phyloP scores from a whole-genome alignment of 257 asterid species.

The Vinca minor region DNA sequence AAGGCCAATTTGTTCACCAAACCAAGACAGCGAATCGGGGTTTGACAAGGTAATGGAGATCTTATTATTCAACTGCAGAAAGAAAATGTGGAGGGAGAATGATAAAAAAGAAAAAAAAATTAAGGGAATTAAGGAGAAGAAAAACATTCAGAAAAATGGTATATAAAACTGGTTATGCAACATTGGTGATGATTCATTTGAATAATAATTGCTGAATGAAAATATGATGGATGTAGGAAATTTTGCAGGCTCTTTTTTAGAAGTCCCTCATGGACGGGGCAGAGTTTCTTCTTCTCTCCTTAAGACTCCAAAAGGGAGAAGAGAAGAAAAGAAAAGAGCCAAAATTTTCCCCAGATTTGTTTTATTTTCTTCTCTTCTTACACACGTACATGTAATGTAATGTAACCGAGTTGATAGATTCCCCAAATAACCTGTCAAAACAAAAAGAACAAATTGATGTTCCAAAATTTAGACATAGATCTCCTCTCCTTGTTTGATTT shows the following conservation, averaged over 20 bases:
- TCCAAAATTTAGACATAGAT: no score
- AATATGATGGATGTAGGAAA: not conserved
- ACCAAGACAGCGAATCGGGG: not conserved
- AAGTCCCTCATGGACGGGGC: conserved; percentile 37
- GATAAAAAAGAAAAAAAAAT: not conserved
- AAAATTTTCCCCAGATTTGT: conserved; percentile 16
- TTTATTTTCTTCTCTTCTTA: conserved; percentile 22
- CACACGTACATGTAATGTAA: no score
- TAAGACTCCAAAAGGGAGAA: conserved; percentile 31
- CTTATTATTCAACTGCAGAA: not conserved
- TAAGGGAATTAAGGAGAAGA: not conserved
- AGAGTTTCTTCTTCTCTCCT: conserved; percentile 53
- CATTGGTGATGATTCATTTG: not conserved
- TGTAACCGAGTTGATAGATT: no score
- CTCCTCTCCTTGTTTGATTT: no score
- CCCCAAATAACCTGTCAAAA: no score
- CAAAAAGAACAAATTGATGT: no score
- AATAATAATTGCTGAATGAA: conserved; percentile 1
- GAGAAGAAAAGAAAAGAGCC: conserved; percentile 24
- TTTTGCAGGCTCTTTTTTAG: conserved; percentile 12
- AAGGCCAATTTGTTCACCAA: not conserved
- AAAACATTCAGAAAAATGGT: conserved; percentile 17
- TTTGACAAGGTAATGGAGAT: not conserved
- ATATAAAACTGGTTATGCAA: not conserved
- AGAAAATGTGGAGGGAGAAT: not conserved